These are phyloP conservation scores for Solanum bukasovii DNA, from an alignment of 257 asterid genomes.

Conservation along the genomic window DNA sequence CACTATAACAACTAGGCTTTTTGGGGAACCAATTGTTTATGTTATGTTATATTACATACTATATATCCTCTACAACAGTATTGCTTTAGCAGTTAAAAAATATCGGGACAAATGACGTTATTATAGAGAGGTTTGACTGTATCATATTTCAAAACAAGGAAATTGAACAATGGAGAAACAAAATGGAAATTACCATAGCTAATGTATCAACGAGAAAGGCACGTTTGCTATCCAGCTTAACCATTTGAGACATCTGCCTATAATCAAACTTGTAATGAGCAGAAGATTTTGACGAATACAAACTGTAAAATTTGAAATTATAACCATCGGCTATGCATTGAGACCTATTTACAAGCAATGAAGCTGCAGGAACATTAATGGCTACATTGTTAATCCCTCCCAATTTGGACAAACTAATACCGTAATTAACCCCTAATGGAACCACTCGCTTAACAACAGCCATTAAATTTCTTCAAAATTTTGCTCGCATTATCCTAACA, in stretches of 20 bases:
- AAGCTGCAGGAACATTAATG: conserved; percentile 1
- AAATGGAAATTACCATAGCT: conserved; percentile 28
- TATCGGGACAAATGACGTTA: neutral
- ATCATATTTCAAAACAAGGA: neutral
- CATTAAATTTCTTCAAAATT: conserved; percentile 1
- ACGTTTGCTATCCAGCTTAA: conserved; percentile 23
- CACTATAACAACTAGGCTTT: neutral
- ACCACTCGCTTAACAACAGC: conserved; percentile 20
- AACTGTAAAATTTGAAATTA: conserved; percentile 11
- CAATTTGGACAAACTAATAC: conserved; percentile 12
- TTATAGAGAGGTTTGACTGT: neutral
- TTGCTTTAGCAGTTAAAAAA: neutral
- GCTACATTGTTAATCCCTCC: conserved; percentile 10
- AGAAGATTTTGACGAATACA: conserved; percentile 15
- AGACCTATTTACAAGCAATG: neutral
- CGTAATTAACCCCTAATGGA: conserved; percentile 14
- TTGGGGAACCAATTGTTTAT: neutral
- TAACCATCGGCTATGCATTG: neutral
- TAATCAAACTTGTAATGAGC: conserved; percentile 8
- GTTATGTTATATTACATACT: neutral
- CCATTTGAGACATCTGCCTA: conserved; percentile 43
- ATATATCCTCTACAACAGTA: neutral
- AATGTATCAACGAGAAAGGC: conserved; percentile 47
- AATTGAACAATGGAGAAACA: neutral
- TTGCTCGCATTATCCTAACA: neutral